phyloP scores from a whole-genome alignment of 192 early-diverging fungal genomes.

The Physocladia obscura region DNA sequence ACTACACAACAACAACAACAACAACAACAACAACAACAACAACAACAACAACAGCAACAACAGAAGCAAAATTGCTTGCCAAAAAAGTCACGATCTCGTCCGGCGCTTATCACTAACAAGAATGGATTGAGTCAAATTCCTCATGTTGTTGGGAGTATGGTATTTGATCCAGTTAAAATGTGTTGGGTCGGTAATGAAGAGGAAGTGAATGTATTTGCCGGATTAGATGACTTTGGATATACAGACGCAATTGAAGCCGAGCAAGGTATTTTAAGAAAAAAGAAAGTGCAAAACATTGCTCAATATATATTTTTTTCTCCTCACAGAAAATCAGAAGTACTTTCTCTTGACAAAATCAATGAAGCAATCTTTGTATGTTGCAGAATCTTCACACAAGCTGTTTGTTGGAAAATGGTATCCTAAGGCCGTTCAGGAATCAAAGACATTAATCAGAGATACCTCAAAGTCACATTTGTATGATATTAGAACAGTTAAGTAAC shows the following conservation, averaged over 20 bases:
- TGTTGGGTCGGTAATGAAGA: conserved; percentile 54
- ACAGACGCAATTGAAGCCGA: not conserved
- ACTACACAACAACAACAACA: not conserved
- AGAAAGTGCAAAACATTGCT: too few species aligned
- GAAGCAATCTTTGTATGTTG: conserved; percentile 38
- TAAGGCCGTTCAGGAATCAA: conserved; percentile 34
- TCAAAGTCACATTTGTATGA: conserved; percentile 53
- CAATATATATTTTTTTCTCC: not conserved
- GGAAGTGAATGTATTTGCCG: conserved; percentile 47
- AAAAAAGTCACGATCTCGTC: conserved; percentile 13
- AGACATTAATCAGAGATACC: conserved; percentile 39
- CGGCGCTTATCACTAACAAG: conserved; percentile 38
- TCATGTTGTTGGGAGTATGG: conserved; percentile 43
- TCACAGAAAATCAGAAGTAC: conserved; percentile 22
- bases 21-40: not conserved
- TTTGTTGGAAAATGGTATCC: conserved; percentile 60
- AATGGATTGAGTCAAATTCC: conserved; percentile 26
- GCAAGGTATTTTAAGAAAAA: too few species aligned
- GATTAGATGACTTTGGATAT: conserved; percentile 34
- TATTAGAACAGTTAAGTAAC: conserved; percentile 32
- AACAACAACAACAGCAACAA: not conserved
- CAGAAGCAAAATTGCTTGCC: not conserved
- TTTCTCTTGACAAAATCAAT: conserved; percentile 33
- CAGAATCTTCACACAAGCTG: conserved; percentile 52
- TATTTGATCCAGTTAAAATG: conserved; percentile 54